A percentile compares a stretch with the other conserved stretches of the same genome.
Evolutionary conservation across 2,329 filamentous ascomycete species (phyloP).

Genomic region (Pseudogymnoascus sp.): DNA sequence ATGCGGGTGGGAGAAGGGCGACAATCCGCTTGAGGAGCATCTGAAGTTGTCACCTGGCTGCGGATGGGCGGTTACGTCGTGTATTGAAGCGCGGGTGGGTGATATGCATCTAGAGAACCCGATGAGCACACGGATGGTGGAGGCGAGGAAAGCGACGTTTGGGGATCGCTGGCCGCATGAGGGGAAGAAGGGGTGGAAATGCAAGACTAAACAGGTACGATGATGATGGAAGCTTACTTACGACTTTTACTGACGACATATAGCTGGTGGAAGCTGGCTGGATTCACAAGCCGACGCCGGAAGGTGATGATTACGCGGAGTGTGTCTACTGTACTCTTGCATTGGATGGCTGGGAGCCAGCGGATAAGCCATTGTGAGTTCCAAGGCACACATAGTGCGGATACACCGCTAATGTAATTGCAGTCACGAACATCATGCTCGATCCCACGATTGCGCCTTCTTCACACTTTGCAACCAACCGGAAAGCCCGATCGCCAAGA

Average conservation of each 20-base stretch:
- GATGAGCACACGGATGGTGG: conserved; percentile 59
- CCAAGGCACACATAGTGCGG: conserved; percentile 2
- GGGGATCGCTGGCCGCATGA: conserved; percentile 84
- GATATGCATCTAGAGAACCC: conserved; percentile 68
- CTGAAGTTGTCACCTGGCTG: conserved; percentile 74
- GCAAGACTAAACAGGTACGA: conserved; percentile 75
- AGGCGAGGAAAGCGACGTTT: conserved; percentile 78
- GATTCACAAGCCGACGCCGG: conserved; percentile 80
- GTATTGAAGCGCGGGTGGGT: conserved; percentile 53
- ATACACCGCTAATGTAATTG: conserved; percentile 13
- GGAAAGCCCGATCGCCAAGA: conserved; percentile 45
- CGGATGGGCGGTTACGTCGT: conserved; percentile 73
- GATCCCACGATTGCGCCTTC: conserved; percentile 74
- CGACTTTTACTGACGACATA: conserved; percentile 16
- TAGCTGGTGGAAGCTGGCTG: conserved; percentile 87
- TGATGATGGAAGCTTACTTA: background rate
- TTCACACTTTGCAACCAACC: conserved; percentile 61
- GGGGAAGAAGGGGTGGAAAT: conserved; percentile 77
- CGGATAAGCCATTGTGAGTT: conserved; percentile 76
- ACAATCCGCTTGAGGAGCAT: conserved; percentile 79
- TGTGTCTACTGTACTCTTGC: conserved; percentile 87
- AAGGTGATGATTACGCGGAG: conserved; percentile 81
- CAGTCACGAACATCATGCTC: conserved; percentile 77
- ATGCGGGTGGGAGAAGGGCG: conserved; percentile 85
- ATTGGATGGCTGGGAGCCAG: conserved; percentile 89